These are phyloP conservation scores for Fusarium annulatum DNA, from an alignment of 2,329 filamentous ascomycete species.

Conservation along the genomic window DNA sequence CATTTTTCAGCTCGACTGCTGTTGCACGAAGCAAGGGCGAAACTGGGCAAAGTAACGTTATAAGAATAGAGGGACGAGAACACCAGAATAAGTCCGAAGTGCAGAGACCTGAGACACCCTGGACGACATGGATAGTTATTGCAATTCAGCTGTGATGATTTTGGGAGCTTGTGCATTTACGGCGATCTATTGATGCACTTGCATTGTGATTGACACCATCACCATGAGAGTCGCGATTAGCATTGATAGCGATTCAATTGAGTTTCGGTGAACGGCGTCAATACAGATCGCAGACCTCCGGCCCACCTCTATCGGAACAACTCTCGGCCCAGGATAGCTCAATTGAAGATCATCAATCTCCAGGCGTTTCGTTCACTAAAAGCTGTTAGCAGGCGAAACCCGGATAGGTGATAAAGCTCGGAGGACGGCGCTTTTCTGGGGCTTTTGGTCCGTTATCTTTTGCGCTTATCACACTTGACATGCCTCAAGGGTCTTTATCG, in stretches of 20 bases:
- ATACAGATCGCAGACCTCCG: neutral
- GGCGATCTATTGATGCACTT: neutral
- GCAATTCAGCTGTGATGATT: neutral
- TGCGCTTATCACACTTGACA: slow-evolving; percentile 15
- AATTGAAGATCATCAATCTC: neutral
- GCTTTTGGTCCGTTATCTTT: slow-evolving; percentile 21
- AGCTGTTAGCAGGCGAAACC: slow-evolving; percentile 44
- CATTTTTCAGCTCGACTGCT: neutral
- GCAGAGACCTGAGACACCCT: neutral
- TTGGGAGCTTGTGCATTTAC: neutral
- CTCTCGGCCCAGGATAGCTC: neutral
- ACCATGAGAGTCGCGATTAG: neutral
- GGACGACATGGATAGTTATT: neutral
- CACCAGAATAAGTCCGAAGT: neutral
- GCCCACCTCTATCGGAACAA: neutral
- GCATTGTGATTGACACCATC: neutral
- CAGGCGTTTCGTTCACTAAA: slow-evolving; percentile 42
- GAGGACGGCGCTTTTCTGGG: slow-evolving; percentile 18
- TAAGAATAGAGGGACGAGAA: neutral
- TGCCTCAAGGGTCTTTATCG: slow-evolving; percentile 17
- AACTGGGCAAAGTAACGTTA: neutral
- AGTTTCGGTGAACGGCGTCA: neutral
- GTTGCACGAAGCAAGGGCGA: slow-evolving; percentile 13
- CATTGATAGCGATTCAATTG: neutral
- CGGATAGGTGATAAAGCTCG: slow-evolving; percentile 17